phyloP scores from a whole-genome alignment of 2,329 filamentous ascomycete genomes.

The Fusarium pseudoanthophilum region DNA sequence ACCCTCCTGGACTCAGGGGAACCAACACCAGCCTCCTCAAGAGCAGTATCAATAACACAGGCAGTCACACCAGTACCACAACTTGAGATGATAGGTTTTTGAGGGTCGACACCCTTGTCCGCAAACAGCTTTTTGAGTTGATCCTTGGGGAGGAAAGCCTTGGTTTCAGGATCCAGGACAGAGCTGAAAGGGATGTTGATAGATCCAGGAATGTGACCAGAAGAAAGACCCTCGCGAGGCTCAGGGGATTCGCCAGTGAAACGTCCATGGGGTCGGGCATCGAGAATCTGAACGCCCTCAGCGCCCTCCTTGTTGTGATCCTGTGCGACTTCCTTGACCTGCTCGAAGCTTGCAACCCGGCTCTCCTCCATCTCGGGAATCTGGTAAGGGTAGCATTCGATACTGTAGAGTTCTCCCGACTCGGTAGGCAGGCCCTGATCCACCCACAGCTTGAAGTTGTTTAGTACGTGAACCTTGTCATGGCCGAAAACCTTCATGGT shows the following conservation, averaged over 20 bases:
- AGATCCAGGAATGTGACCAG: slow-evolving; percentile 91
- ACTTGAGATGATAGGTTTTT: slow-evolving; percentile 83
- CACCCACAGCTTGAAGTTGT: slow-evolving; percentile 97
- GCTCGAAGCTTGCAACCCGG: slow-evolving; percentile 83
- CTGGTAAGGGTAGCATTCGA: slow-evolving; percentile 72
- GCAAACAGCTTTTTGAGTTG: slow-evolving; percentile 81
- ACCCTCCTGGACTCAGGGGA: slow-evolving; percentile 74
- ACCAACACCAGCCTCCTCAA: slow-evolving; percentile 82
- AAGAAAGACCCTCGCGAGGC: slow-evolving; percentile 84
- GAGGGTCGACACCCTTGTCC: slow-evolving; percentile 80
- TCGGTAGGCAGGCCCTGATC: slow-evolving; percentile 85
- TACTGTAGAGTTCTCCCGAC: slow-evolving; percentile 76
- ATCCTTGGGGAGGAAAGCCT: slow-evolving; percentile 78
- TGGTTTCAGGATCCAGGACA: slow-evolving; percentile 84
- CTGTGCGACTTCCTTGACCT: slow-evolving; percentile 80
- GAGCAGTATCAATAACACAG: slow-evolving; percentile 86
- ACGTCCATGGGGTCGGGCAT: slow-evolving; percentile 82
- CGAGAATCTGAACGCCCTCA: slow-evolving; percentile 86
- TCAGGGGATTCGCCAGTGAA: slow-evolving; percentile 88
- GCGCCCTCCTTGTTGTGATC: slow-evolving; percentile 84
- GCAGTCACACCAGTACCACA: slow-evolving; percentile 97
- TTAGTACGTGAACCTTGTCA: slow-evolving; percentile 85
- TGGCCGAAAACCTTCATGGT: slow-evolving; percentile 93
- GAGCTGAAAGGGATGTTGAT: slow-evolving; percentile 83
- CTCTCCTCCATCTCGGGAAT: slow-evolving; percentile 69